Percentiles rank a stretch among this genome's conserved stretches.
These are phyloP conservation scores for Saururus chinensis DNA, from an alignment of 164 flowering plant species.

Conservation along the genomic window DNA sequence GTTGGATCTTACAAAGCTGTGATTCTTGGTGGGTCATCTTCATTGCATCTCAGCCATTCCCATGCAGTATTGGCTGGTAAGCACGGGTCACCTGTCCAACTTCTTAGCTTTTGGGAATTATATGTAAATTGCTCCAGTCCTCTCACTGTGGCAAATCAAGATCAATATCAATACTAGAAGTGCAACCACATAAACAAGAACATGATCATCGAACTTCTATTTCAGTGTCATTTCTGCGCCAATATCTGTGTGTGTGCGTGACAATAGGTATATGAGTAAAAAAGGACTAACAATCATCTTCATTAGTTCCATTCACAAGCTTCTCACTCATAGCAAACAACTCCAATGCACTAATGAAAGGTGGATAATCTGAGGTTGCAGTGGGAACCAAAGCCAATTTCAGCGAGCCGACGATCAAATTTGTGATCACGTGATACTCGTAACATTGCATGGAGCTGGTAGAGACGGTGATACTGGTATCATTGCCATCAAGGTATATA, in stretches of 20 bases:
- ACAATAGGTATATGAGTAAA: no score
- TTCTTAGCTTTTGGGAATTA: background rate
- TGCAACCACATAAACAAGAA: no score
- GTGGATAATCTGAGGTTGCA: constrained; percentile 3
- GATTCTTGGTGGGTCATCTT: background rate
- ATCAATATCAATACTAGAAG: background rate
- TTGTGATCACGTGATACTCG: background rate
- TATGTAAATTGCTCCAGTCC: background rate
- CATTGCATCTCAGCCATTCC: constrained; percentile 6
- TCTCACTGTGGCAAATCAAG: background rate
- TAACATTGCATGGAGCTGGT: background rate
- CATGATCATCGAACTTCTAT: no score
- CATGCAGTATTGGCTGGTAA: constrained; percentile 4
- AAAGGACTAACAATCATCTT: constrained; percentile 4
- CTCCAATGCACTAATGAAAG: constrained; percentile 8
- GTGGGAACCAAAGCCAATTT: background rate
- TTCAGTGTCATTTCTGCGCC: no score
- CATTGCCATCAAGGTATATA: background rate
- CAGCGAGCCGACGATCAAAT: background rate
- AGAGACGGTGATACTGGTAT: background rate
- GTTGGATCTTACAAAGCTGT: background rate
- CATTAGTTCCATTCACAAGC: background rate
- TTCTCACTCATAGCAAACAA: constrained; percentile 1
- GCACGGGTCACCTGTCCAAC: constrained; percentile 9
- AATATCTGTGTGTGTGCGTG: no score